A percentile compares a stretch with the other conserved stretches of the same genome.
Conservation (phyloP, 805 yeast species). For the Maudiozyma barnettii region DNA sequence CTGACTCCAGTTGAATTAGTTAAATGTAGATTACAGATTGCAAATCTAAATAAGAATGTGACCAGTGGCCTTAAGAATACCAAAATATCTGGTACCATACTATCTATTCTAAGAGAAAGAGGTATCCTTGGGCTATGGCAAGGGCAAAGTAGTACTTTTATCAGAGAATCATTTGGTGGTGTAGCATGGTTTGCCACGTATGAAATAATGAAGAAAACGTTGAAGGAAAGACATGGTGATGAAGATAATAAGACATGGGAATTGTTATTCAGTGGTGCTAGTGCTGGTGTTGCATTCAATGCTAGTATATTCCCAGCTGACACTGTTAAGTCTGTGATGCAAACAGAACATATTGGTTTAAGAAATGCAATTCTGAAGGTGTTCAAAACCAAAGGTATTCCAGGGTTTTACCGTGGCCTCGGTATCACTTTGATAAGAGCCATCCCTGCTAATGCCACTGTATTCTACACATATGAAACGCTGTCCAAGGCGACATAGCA, state of each 20-base stretch:
- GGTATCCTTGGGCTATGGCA: constrained; percentile 78
- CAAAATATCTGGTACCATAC: constrained; percentile 32
- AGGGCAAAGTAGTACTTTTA: constrained; percentile 73
- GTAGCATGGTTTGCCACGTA: constrained; percentile 92
- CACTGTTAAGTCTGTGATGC: constrained; percentile 80
- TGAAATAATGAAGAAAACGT: constrained; percentile 41
- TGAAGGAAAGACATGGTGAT: constrained; percentile 21
- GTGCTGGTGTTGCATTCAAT: constrained; percentile 79
- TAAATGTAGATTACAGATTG: constrained; percentile 80
- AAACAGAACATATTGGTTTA: constrained; percentile 31
- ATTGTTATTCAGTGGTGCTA: constrained; percentile 67
- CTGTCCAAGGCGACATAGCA: constrained; percentile 14
- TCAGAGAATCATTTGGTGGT: constrained; percentile 83
- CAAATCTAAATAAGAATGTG: constrained; percentile 18
- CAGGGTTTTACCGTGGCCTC: constrained; percentile 73
- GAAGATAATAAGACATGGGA: constrained; percentile 38
- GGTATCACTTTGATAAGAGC: constrained; percentile 76
- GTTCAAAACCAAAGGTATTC: constrained; percentile 50
- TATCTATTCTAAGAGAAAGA: constrained; percentile 34
- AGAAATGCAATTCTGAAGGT: constrained; percentile 38
- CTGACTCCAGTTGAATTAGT: constrained; percentile 85
- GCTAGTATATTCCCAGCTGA: constrained; percentile 80
- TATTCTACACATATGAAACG: constrained; percentile 71
- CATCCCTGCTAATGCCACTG: constrained; percentile 82
- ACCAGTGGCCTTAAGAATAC: constrained; percentile 13